Evolutionary conservation across 768 basidiomycete species (phyloP), one percentile per base, ranked within the genome.

Genomic region (Tricholoma matsutake): DNA sequence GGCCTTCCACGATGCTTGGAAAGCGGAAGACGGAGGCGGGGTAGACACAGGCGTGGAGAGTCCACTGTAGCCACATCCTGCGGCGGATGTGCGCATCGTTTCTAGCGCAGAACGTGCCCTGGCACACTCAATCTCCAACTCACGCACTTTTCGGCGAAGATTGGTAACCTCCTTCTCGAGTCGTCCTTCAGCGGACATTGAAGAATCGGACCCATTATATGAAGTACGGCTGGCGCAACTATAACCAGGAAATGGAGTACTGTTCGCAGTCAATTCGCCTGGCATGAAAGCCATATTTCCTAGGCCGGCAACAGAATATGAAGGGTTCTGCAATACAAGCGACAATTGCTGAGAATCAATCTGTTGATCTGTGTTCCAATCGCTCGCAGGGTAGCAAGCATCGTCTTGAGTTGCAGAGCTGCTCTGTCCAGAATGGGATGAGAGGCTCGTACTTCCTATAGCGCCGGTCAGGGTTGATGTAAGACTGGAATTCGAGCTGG

Each of bases 1-100:
- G 8, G 80, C 77, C 53, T 81, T 82, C 92, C 92, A 93, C 2
- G 84, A 79, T 29, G 78, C 74, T 51, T 85, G 80, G 75, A 89
- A 87, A 18, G 78, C 65, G 14, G 82, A 67, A 11, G 80, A 77
- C 8, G 76, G 69, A 9, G 81, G 78, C 1, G 76, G 75, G 0
- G 79, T 69, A 6, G 66, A 64, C 1, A 66, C 62, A 8, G 63
- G 68, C 3, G 73, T 67, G 10, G 74, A 65, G 28, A 73, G 57
- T 11, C 66, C 65, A 11, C 64, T 59, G 11, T 56, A 28, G 25
- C 60, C 57, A 14, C 64, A n/a, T 61, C 49, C 37, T 61, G 63
- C 58, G 37, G 60, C 54, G 59, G 58, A 47, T 53, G 62, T 52
- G 56, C 66, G 55, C 65, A 67, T 51, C 35, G 67, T 58, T 63